These are phyloP conservation scores for Kodamaea anthophila DNA, from an alignment of 1,139 yeast species.

Conservation along the genomic window DNA sequence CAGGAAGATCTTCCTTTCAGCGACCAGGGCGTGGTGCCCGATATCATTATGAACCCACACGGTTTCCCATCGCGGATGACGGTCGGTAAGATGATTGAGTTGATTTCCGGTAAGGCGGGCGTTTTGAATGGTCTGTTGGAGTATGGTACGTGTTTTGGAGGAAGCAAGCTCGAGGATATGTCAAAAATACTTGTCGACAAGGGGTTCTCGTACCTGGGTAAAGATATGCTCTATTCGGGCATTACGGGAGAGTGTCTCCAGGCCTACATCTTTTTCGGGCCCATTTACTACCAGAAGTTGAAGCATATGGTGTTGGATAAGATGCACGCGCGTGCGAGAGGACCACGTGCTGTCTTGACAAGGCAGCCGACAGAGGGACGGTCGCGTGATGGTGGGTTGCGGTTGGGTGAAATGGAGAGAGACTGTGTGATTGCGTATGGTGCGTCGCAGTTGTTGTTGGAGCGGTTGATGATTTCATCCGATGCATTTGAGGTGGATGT, in stretches of 20 bases:
- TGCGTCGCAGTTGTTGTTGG: constrained; percentile 89
- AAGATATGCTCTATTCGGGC: constrained; percentile 97
- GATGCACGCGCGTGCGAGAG: constrained; percentile 99
- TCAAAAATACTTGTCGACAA: constrained; percentile 84
- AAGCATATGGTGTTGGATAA: constrained; percentile 99
- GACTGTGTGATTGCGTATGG: constrained; percentile 99
- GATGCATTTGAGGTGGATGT: constrained; percentile 97
- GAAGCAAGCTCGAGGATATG: constrained; percentile 93
- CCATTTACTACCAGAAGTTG: constrained; percentile 93
- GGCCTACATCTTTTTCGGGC: constrained; percentile 97
- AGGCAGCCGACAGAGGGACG: constrained; percentile 99
- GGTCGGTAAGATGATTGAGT: constrained; percentile 96
- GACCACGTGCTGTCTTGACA: constrained; percentile 96
- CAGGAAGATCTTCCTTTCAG: constrained; percentile 96
- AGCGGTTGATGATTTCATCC: constrained; percentile 92
- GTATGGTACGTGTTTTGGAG: constrained; percentile 98
- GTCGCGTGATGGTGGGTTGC: constrained; percentile 97
- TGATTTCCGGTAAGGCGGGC: constrained; percentile 96
- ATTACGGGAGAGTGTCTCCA: constrained; percentile 96
- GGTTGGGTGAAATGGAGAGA: constrained; percentile 99
- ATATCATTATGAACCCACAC: constrained; percentile 97
- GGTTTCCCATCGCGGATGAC: constrained; percentile 99
- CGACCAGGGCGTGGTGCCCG: constrained; percentile 86
- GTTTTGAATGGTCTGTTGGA: constrained; percentile 86
- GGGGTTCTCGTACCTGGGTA: constrained; percentile 93